Evolutionary conservation across 441 rosid species (phyloP).

Genomic region (Brassica hybrid): DNA sequence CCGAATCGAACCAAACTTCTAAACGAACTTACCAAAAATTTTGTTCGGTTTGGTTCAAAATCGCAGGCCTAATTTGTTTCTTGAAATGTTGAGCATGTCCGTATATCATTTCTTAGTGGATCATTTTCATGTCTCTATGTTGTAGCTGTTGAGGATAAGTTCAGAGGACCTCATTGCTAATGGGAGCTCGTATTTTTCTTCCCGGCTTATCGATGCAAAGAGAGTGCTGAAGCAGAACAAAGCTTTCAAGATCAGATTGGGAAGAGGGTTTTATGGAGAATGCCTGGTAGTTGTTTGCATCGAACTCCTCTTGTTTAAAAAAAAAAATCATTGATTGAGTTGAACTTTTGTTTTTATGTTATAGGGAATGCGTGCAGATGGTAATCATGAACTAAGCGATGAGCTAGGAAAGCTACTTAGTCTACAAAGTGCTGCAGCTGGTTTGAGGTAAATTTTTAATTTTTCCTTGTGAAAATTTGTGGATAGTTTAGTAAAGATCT

Average conservation of each 20-base stretch:
- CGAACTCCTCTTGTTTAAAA: slow-evolving; percentile 2
- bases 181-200: slow-evolving; percentile 58
- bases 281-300: slow-evolving; percentile 63
- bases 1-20: too few species aligned
- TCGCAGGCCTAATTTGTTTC: background rate
- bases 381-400: slow-evolving; percentile 57
- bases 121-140: slow-evolving; percentile 35
- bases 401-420: slow-evolving; percentile 75
- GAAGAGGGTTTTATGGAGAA: slow-evolving; percentile 90
- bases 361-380: slow-evolving; percentile 81
- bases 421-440: slow-evolving; percentile 67
- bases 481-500: background rate
- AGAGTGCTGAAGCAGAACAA: slow-evolving; percentile 64
- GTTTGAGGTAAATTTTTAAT: slow-evolving; percentile 59
- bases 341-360: background rate
- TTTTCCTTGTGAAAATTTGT: background rate
- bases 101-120: too few species aligned
- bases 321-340: background rate
- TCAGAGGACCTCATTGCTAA: slow-evolving; percentile 55
- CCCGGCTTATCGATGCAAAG: slow-evolving; percentile 56
- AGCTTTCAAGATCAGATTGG: slow-evolving; percentile 61
- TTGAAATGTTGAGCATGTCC: background rate
- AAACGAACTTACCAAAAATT: too few species aligned
- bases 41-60: too few species aligned
- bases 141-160: slow-evolving; percentile 65